Evolutionary conservation across 1,284 basidiomycete species (phyloP).

Genomic region (Trichosporon coremiiforme): DNA sequence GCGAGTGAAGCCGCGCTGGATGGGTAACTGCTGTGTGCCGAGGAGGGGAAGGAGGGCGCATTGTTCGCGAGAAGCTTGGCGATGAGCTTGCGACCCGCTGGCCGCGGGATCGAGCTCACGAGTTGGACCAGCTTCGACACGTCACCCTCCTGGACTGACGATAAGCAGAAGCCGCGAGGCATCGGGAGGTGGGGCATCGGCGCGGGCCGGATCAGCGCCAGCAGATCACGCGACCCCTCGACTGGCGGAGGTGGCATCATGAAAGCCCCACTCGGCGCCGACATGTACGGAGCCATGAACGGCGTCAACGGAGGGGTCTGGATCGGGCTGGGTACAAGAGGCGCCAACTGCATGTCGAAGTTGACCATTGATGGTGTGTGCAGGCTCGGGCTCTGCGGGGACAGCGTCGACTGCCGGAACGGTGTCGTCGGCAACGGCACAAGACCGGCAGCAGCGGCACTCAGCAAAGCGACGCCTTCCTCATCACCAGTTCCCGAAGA

Average conservation of each 20-base stretch:
- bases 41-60: background rate
- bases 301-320: conserved; percentile 13
- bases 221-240: conserved; percentile 2
- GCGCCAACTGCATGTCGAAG: conserved; percentile 13
- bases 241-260: background rate
- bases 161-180: conserved; percentile 11
- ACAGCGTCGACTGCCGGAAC: conserved; percentile 7
- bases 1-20: background rate
- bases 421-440: conserved; percentile 3
- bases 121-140: conserved; percentile 6
- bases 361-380: conserved; percentile 9
- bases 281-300: conserved; percentile 9
- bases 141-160: conserved; percentile 10
- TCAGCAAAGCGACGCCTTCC: conserved; percentile 14
- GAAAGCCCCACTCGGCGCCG: background rate
- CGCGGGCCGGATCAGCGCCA: conserved; percentile 1
- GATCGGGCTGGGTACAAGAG: background rate
- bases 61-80: conserved; percentile 15
- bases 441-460: conserved; percentile 5
- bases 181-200: conserved; percentile 12
- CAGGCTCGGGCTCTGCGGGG: conserved; percentile 2
- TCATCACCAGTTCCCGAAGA: background rate
- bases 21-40: background rate
- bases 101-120: conserved; percentile 11
- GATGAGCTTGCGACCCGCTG: conserved; percentile 9